Conservation (phyloP, 345 rosid species). For the Cardiospermum halicacabum region DNA sequence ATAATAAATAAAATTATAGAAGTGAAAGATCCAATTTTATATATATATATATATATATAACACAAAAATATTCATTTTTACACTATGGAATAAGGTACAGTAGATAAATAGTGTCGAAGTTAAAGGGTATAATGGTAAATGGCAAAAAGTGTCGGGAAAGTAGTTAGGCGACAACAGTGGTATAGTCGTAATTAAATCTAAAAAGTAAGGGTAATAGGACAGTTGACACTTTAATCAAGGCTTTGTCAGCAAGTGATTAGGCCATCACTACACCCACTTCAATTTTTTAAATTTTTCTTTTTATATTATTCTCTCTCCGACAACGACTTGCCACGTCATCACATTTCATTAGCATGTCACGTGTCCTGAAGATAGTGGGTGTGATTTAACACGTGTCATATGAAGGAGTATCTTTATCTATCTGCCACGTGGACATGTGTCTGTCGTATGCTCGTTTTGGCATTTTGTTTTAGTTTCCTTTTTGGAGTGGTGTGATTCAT, state of each 20-base stretch:
- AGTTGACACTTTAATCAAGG: constrained; percentile 35
- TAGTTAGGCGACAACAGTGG: constrained; percentile 18
- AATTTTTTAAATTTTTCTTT: not conserved
- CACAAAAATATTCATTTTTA: too few relatives aligned
- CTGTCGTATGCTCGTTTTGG: not conserved
- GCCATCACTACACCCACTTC: constrained; percentile 43
- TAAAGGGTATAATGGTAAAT: constrained; percentile 13
- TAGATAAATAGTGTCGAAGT: not conserved
- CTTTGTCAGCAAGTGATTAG: constrained; percentile 28
- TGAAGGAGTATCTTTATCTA: not conserved
- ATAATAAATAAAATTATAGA: too few relatives aligned
- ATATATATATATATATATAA: too few relatives aligned
- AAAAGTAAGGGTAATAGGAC: constrained; percentile 14
- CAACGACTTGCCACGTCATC: constrained; percentile 40
- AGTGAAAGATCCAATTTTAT: too few relatives aligned
- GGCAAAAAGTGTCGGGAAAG: not conserved
- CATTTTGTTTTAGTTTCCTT: not conserved
- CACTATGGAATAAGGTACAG: too few relatives aligned
- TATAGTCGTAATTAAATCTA: constrained; percentile 14
- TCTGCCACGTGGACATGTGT: constrained; percentile 26
- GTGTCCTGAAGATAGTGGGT: constrained; percentile 13
- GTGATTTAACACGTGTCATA: constrained; percentile 18
- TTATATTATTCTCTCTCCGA: constrained; percentile 17
- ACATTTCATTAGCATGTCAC: constrained; percentile 7
- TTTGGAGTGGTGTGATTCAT: not conserved